phyloP scores from a whole-genome alignment of 176 grass and related monocot genomes.

The Elaeis guineensis region DNA sequence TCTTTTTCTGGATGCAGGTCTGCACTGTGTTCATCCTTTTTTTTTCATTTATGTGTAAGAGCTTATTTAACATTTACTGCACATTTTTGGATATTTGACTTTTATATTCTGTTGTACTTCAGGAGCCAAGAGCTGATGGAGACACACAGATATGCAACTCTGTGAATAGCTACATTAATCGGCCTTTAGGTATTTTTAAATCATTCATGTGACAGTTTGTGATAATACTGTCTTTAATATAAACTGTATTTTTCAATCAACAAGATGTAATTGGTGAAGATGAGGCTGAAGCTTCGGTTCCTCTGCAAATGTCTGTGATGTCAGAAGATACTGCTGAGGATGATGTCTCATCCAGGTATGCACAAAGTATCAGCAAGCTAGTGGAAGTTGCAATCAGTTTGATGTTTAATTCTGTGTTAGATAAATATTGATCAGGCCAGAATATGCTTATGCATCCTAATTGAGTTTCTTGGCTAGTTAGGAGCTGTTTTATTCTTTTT shows the following conservation, averaged over 20 bases:
- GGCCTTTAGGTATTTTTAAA: constrained; percentile 54
- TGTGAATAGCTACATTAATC: constrained; percentile 78
- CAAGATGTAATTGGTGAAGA: constrained; percentile 55
- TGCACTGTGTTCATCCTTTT: background rate
- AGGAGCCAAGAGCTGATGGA: constrained; percentile 72
- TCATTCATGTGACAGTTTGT: constrained; percentile 12
- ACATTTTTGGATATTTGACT: background rate
- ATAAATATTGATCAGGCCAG: too few species aligned
- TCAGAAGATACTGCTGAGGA: constrained; percentile 89
- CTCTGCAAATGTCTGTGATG: constrained; percentile 64
- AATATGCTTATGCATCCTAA: too few species aligned
- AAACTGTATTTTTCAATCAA: constrained; percentile 19
- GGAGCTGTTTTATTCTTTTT: too few species aligned
- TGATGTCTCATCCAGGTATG: constrained; percentile 96
- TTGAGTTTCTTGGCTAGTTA: too few species aligned
- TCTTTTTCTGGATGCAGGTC: constrained; percentile 99
- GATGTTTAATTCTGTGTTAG: too few species aligned
- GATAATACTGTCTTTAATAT: constrained; percentile 14
- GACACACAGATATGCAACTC: constrained; percentile 60
- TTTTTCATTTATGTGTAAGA: too few species aligned
- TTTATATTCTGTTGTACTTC: background rate
- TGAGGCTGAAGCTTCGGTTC: constrained; percentile 57
- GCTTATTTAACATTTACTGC: background rate
- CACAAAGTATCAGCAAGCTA: background rate
- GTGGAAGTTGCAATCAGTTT: too few species aligned